A percentile compares a stretch with the other conserved stretches of the same genome.
These are phyloP conservation scores for Aspergillus transmontanensis DNA, from an alignment of 2,329 filamentous ascomycete species.

Conservation along the genomic window DNA sequence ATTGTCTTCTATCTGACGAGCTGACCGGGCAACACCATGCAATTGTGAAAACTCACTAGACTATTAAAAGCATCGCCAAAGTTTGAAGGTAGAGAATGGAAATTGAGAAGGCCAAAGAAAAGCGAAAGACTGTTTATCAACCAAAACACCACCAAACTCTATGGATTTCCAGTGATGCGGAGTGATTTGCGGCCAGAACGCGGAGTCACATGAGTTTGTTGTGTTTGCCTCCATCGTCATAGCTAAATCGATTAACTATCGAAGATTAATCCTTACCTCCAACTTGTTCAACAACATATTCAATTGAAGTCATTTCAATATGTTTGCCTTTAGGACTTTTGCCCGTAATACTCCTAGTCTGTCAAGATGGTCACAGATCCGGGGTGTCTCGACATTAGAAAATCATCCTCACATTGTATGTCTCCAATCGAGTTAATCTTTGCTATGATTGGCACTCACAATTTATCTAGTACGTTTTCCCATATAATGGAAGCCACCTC, in stretches of 20 bases:
- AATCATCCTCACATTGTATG: conserved; percentile 44
- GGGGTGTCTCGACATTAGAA: conserved; percentile 41
- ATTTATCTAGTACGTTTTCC: conserved; percentile 51
- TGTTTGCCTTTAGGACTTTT: conserved; percentile 28
- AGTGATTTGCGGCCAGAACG: conserved; percentile 15
- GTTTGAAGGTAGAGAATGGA: not conserved
- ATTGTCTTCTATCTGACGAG: not conserved
- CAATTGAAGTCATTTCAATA: conserved; percentile 14
- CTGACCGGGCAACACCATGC: not conserved
- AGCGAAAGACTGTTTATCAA: not conserved
- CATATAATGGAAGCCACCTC: conserved; percentile 44
- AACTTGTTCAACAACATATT: not conserved
- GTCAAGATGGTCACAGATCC: conserved; percentile 28
- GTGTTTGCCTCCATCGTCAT: conserved; percentile 28
- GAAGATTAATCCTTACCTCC: not conserved
- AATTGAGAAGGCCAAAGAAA: not conserved
- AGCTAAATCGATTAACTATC: not conserved
- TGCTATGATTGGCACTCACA: conserved; percentile 18
- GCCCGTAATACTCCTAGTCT: conserved; percentile 22
- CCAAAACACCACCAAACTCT: not conserved
- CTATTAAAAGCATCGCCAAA: not conserved
- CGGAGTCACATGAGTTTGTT: conserved; percentile 34
- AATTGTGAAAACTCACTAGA: not conserved
- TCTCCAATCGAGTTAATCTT: not conserved
- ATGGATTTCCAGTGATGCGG: not conserved